phyloP scores from a whole-genome alignment of 352 stramenopile species.

The Globisporangium mamillatum region DNA sequence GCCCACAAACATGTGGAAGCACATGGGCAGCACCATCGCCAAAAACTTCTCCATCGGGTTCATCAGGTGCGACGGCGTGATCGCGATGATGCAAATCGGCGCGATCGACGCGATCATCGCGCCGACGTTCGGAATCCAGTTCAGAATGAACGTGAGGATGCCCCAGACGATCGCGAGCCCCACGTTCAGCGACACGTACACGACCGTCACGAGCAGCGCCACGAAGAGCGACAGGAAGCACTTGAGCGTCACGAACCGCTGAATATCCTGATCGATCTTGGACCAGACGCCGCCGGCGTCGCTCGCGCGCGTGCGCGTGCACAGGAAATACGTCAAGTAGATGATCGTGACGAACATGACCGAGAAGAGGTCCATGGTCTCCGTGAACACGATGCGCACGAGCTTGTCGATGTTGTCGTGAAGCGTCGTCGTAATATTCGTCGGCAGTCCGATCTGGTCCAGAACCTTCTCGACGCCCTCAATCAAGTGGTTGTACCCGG shows the following conservation, averaged over 20 bases:
- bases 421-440: slow-evolving; percentile 88
- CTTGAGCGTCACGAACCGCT: slow-evolving; percentile 87
- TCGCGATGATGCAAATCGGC: slow-evolving; percentile 85
- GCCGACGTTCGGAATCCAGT: slow-evolving; percentile 89
- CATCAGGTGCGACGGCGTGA: slow-evolving; percentile 81
- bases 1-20: slow-evolving; percentile 87
- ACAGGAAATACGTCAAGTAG: slow-evolving; percentile 88
- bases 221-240: slow-evolving; percentile 88
- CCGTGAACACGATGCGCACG: slow-evolving; percentile 75
- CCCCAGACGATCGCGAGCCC: slow-evolving; percentile 85
- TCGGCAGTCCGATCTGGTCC: slow-evolving; percentile 69
- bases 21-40: slow-evolving; percentile 80
- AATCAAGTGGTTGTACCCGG: slow-evolving; percentile 76
- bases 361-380: slow-evolving; percentile 89
- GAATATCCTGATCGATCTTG: slow-evolving; percentile 88
- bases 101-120: slow-evolving; percentile 85
- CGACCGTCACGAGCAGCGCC: slow-evolving; percentile 82
- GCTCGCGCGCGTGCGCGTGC: slow-evolving; percentile 77
- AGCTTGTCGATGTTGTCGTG: slow-evolving; percentile 90
- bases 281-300: slow-evolving; percentile 85
- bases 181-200: slow-evolving; percentile 89
- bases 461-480: slow-evolving; percentile 61
- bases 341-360: slow-evolving; percentile 89
- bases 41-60: slow-evolving; percentile 90
- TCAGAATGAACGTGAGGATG: slow-evolving; percentile 88